phyloP scores from a whole-genome alignment of 352 stramenopile genomes.

The Globisporangium barbulae region DNA sequence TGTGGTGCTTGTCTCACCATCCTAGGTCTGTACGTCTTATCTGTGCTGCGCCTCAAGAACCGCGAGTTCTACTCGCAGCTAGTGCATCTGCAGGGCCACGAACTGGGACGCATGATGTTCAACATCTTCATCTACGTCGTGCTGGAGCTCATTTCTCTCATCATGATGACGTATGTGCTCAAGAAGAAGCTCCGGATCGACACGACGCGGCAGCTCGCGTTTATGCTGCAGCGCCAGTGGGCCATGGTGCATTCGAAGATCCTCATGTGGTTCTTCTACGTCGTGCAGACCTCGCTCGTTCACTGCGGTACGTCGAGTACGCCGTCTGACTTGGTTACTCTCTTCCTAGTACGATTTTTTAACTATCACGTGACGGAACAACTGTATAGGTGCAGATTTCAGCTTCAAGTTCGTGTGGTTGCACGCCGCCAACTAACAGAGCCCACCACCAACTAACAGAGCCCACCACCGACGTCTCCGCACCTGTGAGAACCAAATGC shows the following conservation, averaged over 20 bases:
- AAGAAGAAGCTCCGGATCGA: conserved; percentile 1
- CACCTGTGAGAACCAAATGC: background rate
- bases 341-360: background rate
- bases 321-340: background rate
- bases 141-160: background rate
- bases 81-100: background rate
- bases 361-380: background rate
- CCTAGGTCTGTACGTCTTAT: background rate
- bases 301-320: background rate
- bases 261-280: conserved; percentile 6
- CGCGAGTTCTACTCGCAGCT: conserved; percentile 4
- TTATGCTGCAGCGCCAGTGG: conserved; percentile 3
- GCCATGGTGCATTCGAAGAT: conserved; percentile 2
- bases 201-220: conserved; percentile 1
- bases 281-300: conserved; percentile 4
- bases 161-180: background rate
- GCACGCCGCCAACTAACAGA: background rate
- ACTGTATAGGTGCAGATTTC: background rate
- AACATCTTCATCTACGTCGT: conserved; percentile 1
- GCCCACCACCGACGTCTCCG: background rate
- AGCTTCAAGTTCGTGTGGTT: conserved; percentile 10
- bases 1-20: background rate
- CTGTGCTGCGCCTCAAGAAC: background rate
- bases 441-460: background rate
- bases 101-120: background rate